Evolutionary conservation across 2,329 filamentous ascomycete genomes (phyloP), one percentile per base, ranked within the genome.

Genomic region (Sporothrix euskadiensis): DNA sequence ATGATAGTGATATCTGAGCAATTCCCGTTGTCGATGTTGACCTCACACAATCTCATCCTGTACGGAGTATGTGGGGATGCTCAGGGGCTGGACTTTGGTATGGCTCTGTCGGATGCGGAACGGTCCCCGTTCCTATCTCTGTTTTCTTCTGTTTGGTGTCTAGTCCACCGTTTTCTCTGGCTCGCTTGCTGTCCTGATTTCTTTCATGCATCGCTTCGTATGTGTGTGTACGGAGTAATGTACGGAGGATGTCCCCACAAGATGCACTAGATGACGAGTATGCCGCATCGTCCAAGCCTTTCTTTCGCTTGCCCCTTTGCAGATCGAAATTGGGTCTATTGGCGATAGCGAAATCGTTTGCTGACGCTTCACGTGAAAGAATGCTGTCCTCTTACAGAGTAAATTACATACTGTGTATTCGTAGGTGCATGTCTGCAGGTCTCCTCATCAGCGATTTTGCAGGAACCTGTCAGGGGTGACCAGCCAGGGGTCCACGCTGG

Each of bases 271-370:
- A 47, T 47, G 61, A 47, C 9, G 39, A 66, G 22, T 4, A 16
- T 26, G 41, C n/a, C 9, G 19, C 41, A 66, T 30, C 39, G 41
- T n/a, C 41, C 59, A 44, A 44, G 59, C 59, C n/a, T 65, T 9
- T 65, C 2, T 35, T 35, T 35, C 8, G 35, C 35, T 35, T 65
- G 59, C 35, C 63, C 35, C 63, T 68, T 35, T 68, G 44, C 41
- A 68, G 63, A 68, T 68, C 63, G 63, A 68, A 52, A 69, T 54
- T 54, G 47, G 65, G 26, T 54, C 26, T 9, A 39, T 26, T 65
- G 61, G 61, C 61, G 39, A 59, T 65, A 26, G 59, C 59, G 35
- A 44, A 26, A 44, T 65, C 35, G 35, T 35, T 65, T 26, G 26
- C 30, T 54, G 44, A 22, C 16, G 30, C 47, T 69, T 52, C 65